Evolutionary conservation across 805 yeast species (phyloP), one percentile per base, ranked within the genome.

Genomic region (Candida sakaeoensis): DNA sequence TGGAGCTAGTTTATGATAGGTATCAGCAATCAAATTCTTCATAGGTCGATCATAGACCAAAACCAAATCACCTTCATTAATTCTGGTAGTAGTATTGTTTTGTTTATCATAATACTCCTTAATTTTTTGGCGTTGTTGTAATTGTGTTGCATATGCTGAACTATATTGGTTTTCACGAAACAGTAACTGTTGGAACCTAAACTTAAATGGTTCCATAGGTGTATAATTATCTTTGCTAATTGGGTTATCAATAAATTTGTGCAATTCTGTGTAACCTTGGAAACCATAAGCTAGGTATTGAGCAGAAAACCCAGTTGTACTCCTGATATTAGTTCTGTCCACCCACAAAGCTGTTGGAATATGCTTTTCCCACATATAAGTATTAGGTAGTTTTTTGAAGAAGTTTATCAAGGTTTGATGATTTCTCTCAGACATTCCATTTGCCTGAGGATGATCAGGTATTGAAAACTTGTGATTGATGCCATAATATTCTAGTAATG

Each of bases 251-350:
- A 23, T 23, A 23, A 23, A 23, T 12, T 8, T 23, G 12, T 23
- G 26, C 12, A 29, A 13, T 5, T 16, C 17, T 8, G 17, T 10
- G 9, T 31, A 19, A 13, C 34, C 34, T 31, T 13, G n/a, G 18
- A 16, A 31, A 10, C 34, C 34, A 16, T 16, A 18, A 10, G 18
- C 34, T 13, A 31, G 18, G 18, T 31, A 31, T 17, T 31, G 34
- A 5, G 34, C 24, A 8, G 34, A 17, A 16, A n/a, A 31, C 9
- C 34, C 34, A 3, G 34, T 31, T 18, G 14, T 32, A 18, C n/a
- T 19, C 22, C 26, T 32, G 4, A 32, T 23, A n/a, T 12, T 21
- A 5, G 36, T 33, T 19, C 36, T 8, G 14, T 19, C 36, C n/a
- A 33, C 27, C 27, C 27, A 13, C 18, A 28, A 28, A 14, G 32